Base-by-base conservation (phyloP, 2,329 filamentous ascomycete species). In the Didymella segeticola region DNA sequence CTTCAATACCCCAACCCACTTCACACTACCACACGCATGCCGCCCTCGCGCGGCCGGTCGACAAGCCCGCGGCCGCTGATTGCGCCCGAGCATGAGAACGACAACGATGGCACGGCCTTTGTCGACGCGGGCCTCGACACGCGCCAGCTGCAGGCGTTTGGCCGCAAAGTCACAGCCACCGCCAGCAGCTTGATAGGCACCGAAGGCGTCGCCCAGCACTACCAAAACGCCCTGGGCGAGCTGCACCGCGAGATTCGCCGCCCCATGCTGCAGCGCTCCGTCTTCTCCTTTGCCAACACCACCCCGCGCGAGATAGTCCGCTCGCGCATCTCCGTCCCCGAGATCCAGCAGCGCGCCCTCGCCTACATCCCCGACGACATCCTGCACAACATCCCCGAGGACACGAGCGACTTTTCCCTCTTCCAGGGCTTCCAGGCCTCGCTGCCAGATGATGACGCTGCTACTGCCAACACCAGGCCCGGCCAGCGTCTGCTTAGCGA, bases 371-470 rank as follows among this genome's bases (percentile, higher is more conserved):
- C 95, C 43, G 93, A 99, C 76, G 93, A 97, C 58, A 84, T 99
- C 63, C 85, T 99, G 39, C 81, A 82, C 62, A 93, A 96, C 72
- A 93, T 97, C 43, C 95, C 95, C 63, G 91, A 96, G 56, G 84
- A 89, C 71, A 87, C 88, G 19, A 96, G 90, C 75, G 81, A 87
- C 14, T 99, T 96, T 78, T 97, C 93, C 33, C 82, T 99, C 37
- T 98, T 99, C 75, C 91, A 99, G 75, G 95, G 95, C 62, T 99
- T 99, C 75, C 88, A 96, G 77, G 95, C 93, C 41, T 93, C 87
- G 60, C 82, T 96, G 58, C 93, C 93, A 2, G 89, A 95, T 51
- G 78, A 81, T 41, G n/a, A n/a, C n/a, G n/a, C n/a, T n/a, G n/a
- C n/a, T n/a, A 79, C 64, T 79, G 48, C 75, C 70, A 47, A 33